These are phyloP conservation scores for Apiospora aurea DNA, from an alignment of 2,329 filamentous ascomycete genomes.

Conservation along the genomic window DNA sequence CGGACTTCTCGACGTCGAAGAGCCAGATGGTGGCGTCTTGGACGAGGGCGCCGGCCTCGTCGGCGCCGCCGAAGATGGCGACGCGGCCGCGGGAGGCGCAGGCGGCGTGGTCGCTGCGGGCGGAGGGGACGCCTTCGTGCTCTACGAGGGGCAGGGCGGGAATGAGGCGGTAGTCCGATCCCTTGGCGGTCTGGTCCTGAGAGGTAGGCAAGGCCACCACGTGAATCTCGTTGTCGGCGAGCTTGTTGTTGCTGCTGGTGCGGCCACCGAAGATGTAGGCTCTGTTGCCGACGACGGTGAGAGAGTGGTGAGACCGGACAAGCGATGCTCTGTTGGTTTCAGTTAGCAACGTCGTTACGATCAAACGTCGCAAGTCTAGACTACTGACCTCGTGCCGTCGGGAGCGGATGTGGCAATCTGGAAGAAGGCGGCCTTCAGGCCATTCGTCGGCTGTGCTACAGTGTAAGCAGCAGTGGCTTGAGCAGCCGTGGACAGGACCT, in stretches of 20 bases:
- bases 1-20: constrained; percentile 45
- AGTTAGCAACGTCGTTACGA: neutral
- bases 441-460: constrained; percentile 58
- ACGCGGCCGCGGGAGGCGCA: constrained; percentile 43
- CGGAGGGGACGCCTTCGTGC: constrained; percentile 39
- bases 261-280: constrained; percentile 64
- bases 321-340: constrained; percentile 43
- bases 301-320: constrained; percentile 56
- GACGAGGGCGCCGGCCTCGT: constrained; percentile 38
- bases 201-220: constrained; percentile 55
- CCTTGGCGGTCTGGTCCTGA: constrained; percentile 42
- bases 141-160: constrained; percentile 40
- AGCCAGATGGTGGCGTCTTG: constrained; percentile 46
- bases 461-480: constrained; percentile 51
- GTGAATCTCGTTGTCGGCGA: constrained; percentile 59
- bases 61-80: constrained; percentile 46
- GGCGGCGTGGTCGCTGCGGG: constrained; percentile 46
- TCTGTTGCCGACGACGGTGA: constrained; percentile 59
- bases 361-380: neutral
- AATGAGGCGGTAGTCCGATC: constrained; percentile 43
- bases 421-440: constrained; percentile 57
- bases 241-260: constrained; percentile 40
- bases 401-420: constrained; percentile 50
- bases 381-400: constrained; percentile 39
- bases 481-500: constrained; percentile 48